These are phyloP conservation scores for Fusarium paranaense DNA, from an alignment of 2,329 filamentous ascomycete species.

Conservation along the genomic window DNA sequence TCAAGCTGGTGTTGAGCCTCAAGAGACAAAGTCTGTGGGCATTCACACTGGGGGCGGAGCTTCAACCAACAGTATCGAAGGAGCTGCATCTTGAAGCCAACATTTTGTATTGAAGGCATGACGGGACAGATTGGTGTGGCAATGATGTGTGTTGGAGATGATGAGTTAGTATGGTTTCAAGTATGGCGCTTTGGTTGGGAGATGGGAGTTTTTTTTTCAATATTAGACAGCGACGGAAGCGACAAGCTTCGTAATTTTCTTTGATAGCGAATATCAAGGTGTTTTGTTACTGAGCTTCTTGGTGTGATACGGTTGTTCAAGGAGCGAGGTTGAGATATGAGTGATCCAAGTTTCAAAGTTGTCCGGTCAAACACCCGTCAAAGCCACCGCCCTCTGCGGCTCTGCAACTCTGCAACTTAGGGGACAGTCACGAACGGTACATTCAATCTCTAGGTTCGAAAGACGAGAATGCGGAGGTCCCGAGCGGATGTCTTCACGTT, in stretches of 20 bases:
- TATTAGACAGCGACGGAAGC: slow-evolving; percentile 27
- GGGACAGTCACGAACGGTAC: neutral
- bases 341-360: neutral
- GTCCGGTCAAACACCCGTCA: neutral
- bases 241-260: neutral
- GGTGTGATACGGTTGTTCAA: neutral
- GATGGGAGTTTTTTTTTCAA: slow-evolving; percentile 9
- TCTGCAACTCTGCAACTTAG: neutral
- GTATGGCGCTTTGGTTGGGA: slow-evolving; percentile 22
- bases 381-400: neutral
- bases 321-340: neutral
- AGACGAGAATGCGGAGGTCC: neutral
- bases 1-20: neutral
- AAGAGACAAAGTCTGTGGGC: neutral
- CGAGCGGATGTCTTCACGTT: neutral
- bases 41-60: neutral
- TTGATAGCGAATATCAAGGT: neutral
- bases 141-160: neutral
- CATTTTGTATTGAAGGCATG: neutral
- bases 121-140: neutral
- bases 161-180: neutral
- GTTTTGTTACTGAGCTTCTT: neutral
- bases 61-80: neutral
- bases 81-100: neutral
- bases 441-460: neutral